Percentiles rank a stretch among this genome's conserved stretches.
These are phyloP conservation scores for Triticum dicoccoides DNA, from an alignment of 176 grass and related monocot genomes.

Conservation along the genomic window DNA sequence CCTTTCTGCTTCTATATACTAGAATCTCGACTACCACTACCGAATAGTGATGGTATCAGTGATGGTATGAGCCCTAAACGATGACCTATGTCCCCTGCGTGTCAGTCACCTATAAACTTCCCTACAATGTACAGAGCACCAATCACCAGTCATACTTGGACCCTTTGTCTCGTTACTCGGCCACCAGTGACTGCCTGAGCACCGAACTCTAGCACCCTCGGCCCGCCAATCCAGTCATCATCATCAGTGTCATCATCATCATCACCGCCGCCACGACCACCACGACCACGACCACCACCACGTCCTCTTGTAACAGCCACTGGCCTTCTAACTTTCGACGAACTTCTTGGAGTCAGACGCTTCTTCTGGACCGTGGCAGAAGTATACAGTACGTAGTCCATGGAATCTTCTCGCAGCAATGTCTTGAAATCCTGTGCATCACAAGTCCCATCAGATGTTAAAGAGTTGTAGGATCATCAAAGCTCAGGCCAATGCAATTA, in stretches of 20 bases:
- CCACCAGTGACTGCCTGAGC: conserved; percentile 54
- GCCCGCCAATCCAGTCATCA: conserved; percentile 64
- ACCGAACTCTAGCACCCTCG: conserved; percentile 74
- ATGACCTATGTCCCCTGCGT: conserved; percentile 18
- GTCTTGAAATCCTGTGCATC: conserved; percentile 85
- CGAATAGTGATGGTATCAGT: conserved; percentile 3
- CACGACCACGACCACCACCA: conserved; percentile 23
- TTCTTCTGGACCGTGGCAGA: conserved; percentile 59
- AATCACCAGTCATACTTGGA: conserved; percentile 49
- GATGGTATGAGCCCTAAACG: conserved; percentile 24
- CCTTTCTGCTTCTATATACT: conserved; percentile 66
- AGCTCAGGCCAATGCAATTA: not conserved
- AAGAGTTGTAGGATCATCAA: not conserved
- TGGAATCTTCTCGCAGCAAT: conserved; percentile 75
- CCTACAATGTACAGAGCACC: conserved; percentile 58
- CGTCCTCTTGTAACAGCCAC: conserved; percentile 23
- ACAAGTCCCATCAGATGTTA: not conserved
- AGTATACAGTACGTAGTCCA: conserved; percentile 67
- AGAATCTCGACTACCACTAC: not conserved
- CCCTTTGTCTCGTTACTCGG: conserved; percentile 67
- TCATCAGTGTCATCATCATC: conserved; percentile 52
- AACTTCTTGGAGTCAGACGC: conserved; percentile 66
- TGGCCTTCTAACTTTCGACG: conserved; percentile 56
- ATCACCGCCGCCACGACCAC: not conserved
- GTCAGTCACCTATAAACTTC: conserved; percentile 32